Evolutionary conservation across 371 early-diverging fungal species (phyloP).

Genomic region (Vairimorpha apis): DNA sequence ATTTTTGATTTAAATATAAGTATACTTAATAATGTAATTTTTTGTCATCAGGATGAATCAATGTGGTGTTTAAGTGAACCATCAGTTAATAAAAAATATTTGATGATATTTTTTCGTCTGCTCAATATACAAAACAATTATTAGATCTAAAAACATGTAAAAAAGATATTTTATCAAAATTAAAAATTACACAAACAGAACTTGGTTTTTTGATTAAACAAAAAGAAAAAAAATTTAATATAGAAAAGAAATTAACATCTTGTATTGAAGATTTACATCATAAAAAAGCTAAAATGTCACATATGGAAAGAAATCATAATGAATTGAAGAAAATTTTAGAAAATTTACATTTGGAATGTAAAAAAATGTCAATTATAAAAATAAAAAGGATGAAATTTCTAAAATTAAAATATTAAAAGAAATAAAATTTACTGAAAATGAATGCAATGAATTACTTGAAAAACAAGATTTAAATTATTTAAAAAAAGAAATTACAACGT

Average conservation of each 20-base stretch:
- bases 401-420: not conserved
- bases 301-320: slow-evolving; percentile 1
- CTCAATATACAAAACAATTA: slow-evolving; percentile 82
- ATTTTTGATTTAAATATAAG: slow-evolving; percentile 80
- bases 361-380: not conserved
- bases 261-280: not conserved
- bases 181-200: slow-evolving; percentile 67
- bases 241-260: slow-evolving; percentile 53
- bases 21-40: slow-evolving; percentile 92
- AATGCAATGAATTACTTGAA: slow-evolving; percentile 1
- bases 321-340: not conserved
- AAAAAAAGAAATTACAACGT: slow-evolving; percentile 1
- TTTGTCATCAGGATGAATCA: slow-evolving; percentile 98
- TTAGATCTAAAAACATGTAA: slow-evolving; percentile 71
- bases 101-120: slow-evolving; percentile 93
- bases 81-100: slow-evolving; percentile 79
- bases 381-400: not conserved
- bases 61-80: slow-evolving; percentile 94
- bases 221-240: slow-evolving; percentile 69
- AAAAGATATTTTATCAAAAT: slow-evolving; percentile 68
- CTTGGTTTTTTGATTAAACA: slow-evolving; percentile 68
- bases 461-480: not conserved
- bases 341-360: slow-evolving; percentile 16
- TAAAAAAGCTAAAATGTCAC: slow-evolving; percentile 1
- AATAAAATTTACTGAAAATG: not conserved